Conservation (phyloP, 306 rosid genomes). For the Oemleria cerasiformis region DNA sequence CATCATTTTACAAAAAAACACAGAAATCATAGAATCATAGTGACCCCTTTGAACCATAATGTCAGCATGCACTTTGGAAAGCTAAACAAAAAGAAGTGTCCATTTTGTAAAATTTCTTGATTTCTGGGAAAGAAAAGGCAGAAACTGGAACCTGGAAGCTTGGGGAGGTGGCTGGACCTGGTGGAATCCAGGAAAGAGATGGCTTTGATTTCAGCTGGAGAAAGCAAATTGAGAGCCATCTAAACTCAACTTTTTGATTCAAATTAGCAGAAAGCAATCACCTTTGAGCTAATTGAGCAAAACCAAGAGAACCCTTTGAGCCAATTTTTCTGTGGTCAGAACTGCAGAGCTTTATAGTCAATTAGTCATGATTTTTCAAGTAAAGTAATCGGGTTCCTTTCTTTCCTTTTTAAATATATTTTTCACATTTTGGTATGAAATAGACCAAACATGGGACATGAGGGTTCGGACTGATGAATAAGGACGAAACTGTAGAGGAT, state of each 20-base stretch:
- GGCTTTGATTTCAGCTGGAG: conserved; percentile 78
- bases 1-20: background rate
- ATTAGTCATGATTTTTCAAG: background rate
- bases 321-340: conserved; percentile 9
- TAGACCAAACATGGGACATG: background rate
- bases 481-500: background rate
- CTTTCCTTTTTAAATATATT: background rate
- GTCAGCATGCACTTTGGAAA: conserved; percentile 9
- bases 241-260: conserved; percentile 1
- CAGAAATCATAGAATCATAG: background rate
- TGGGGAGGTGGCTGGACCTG: conserved; percentile 50
- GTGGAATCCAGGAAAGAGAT: conserved; percentile 58
- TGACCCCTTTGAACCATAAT: background rate
- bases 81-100: background rate
- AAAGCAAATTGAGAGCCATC: conserved; percentile 72
- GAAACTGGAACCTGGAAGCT: conserved; percentile 58
- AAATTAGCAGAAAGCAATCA: conserved; percentile 10
- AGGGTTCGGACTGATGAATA: background rate
- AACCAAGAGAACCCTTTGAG: background rate
- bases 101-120: background rate
- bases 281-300: background rate
- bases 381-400: background rate
- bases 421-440: background rate
- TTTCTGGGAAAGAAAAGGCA: background rate
- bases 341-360: background rate